A percentile compares a stretch with the other conserved stretches of the same genome.
These are phyloP conservation scores for Maudiozyma saulgeensis DNA, from an alignment of 805 yeast species.

Conservation along the genomic window DNA sequence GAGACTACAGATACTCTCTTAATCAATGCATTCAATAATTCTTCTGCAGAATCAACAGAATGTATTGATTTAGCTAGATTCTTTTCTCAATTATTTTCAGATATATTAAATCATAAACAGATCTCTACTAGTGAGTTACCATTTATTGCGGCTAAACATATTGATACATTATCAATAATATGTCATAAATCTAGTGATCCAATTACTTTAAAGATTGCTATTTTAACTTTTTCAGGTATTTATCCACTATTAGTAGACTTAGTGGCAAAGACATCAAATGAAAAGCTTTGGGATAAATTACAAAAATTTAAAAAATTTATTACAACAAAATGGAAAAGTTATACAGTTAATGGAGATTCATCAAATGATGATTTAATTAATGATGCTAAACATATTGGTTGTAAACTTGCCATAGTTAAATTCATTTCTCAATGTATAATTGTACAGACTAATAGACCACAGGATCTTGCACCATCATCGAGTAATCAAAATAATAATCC, in stretches of 20 bases:
- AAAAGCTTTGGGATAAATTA: conserved; percentile 45
- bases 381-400: conserved; percentile 42
- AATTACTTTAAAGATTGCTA: conserved; percentile 29
- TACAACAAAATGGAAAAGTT: conserved; percentile 50
- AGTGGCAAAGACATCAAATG: conserved; percentile 34
- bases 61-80: conserved; percentile 14
- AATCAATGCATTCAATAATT: conserved; percentile 5
- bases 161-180: conserved; percentile 20
- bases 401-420: conserved; percentile 62
- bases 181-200: conserved; percentile 19
- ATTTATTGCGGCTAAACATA: conserved; percentile 22
- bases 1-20: conserved; percentile 23
- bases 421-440: conserved; percentile 53
- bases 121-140: conserved; percentile 23
- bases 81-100: conserved; percentile 17
- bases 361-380: conserved; percentile 30
- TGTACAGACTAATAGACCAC: conserved; percentile 34
- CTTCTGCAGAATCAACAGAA: conserved; percentile 2
- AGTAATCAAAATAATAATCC: not conserved
- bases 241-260: conserved; percentile 40
- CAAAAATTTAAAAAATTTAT: conserved; percentile 47
- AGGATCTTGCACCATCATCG: not conserved
- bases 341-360: conserved; percentile 9
- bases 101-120: conserved; percentile 17
- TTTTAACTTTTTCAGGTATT: conserved; percentile 34